phyloP scores from a whole-genome alignment of 2,329 filamentous ascomycete genomes.

The Coniochaeta prunicola region DNA sequence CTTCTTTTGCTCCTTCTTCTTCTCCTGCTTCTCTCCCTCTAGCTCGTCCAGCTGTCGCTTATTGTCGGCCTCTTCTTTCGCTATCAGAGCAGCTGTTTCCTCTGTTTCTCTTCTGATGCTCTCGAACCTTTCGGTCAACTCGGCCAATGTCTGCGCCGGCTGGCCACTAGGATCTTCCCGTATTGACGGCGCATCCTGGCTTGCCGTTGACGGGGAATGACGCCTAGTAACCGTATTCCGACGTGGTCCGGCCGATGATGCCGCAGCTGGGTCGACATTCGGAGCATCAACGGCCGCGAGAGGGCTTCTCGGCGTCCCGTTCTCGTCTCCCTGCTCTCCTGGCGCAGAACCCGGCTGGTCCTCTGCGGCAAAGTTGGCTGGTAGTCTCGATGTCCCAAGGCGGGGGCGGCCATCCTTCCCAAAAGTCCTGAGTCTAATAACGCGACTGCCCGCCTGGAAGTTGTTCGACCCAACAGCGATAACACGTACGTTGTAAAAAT shows the following conservation, averaged over 20 bases:
- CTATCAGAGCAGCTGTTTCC: slow-evolving; percentile 62
- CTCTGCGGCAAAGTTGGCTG: slow-evolving; percentile 47
- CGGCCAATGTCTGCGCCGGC: slow-evolving; percentile 61
- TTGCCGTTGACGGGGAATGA: slow-evolving; percentile 63
- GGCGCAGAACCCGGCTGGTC: slow-evolving; percentile 34
- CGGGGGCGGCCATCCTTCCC: slow-evolving; percentile 56
- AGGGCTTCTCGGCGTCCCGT: slow-evolving; percentile 38
- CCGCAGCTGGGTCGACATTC: slow-evolving; percentile 47
- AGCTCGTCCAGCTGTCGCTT: slow-evolving; percentile 59
- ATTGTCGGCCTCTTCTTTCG: slow-evolving; percentile 65
- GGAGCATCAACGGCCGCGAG: slow-evolving; percentile 54
- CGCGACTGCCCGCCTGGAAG: slow-evolving; percentile 82
- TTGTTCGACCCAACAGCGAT: slow-evolving; percentile 87
- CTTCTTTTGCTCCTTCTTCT: slow-evolving; percentile 72
- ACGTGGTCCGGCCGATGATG: slow-evolving; percentile 30
- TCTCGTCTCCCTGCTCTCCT: slow-evolving; percentile 41
- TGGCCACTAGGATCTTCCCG: slow-evolving; percentile 41
- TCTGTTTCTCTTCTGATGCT: slow-evolving; percentile 76
- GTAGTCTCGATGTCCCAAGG: slow-evolving; percentile 47
- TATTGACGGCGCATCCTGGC: slow-evolving; percentile 36
- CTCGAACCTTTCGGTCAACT: slow-evolving; percentile 77
- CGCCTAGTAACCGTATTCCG: slow-evolving; percentile 67
- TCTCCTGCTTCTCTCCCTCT: slow-evolving; percentile 69
- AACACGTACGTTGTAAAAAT: slow-evolving; percentile 89
- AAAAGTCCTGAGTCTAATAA: slow-evolving; percentile 77